Evolutionary conservation across 202 grass and related monocot genomes (phyloP).

Genomic region (Elaeis oleifera): DNA sequence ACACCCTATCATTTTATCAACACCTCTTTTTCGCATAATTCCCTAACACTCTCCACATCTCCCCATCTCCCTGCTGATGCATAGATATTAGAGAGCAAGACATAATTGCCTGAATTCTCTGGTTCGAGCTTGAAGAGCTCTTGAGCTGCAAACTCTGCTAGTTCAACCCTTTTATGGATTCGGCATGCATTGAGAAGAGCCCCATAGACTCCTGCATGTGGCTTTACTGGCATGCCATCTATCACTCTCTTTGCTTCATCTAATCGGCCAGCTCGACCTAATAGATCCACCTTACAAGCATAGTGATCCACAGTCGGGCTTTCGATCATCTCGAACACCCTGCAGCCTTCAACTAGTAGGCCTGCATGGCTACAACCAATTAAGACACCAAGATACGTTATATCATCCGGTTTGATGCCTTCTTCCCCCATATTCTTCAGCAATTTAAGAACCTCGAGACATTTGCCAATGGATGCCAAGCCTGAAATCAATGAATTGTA

Average conservation of each 20-base stretch:
- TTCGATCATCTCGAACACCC: constrained; percentile 9
- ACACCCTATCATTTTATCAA: constrained; percentile 7
- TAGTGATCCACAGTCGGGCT: constrained; percentile 7
- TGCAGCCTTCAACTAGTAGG: not conserved
- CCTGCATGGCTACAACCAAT: constrained; percentile 25
- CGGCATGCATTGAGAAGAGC: constrained; percentile 12
- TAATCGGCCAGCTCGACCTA: constrained; percentile 3
- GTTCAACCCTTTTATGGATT: not conserved
- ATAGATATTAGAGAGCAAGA: constrained; percentile 21
- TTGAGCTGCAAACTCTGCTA: constrained; percentile 12
- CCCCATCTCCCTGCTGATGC: constrained; percentile 13
- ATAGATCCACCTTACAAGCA: constrained; percentile 21
- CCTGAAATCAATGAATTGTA: constrained; percentile 21
- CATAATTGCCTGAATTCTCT: constrained; percentile 18
- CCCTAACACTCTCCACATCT: constrained; percentile 3
- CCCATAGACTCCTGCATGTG: constrained; percentile 20
- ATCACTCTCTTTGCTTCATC: constrained; percentile 13
- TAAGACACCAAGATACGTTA: constrained; percentile 14
- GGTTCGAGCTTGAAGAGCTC: constrained; percentile 19
- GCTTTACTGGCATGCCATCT: constrained; percentile 11
- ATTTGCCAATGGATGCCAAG: constrained; percentile 9
- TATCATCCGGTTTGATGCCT: not conserved
- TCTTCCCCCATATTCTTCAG: constrained; percentile 12
- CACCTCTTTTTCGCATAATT: not conserved
- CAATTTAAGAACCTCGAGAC: not conserved